phyloP scores from a whole-genome alignment of 164 flowering plant species.

The Aristolochia fimbriata region DNA sequence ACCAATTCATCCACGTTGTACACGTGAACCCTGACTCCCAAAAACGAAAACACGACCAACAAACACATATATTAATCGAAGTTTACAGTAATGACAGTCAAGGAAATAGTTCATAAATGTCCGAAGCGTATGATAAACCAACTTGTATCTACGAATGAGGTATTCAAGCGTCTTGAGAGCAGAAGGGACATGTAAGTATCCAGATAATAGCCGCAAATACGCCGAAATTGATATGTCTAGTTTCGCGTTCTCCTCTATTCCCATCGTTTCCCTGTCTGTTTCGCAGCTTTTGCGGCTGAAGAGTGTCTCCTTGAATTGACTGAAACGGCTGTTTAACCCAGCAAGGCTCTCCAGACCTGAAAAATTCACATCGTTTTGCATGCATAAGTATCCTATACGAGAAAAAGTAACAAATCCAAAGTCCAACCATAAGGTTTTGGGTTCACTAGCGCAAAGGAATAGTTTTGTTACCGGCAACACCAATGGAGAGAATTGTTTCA shows the following conservation, averaged over 20 bases:
- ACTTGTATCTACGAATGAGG: slow-evolving; percentile 85
- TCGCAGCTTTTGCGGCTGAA: slow-evolving; percentile 68
- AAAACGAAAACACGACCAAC: slow-evolving; percentile 1
- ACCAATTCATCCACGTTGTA: slow-evolving; percentile 72
- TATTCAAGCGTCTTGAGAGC: slow-evolving; percentile 77
- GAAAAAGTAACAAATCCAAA: background rate
- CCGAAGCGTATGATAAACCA: slow-evolving; percentile 1
- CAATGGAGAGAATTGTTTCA: slow-evolving; percentile 47
- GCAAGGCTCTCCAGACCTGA: slow-evolving; percentile 65
- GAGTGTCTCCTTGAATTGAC: slow-evolving; percentile 41
- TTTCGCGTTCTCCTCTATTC: slow-evolving; percentile 48
- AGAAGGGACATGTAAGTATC: slow-evolving; percentile 44
- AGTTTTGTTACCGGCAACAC: slow-evolving; percentile 39
- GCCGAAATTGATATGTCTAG: slow-evolving; percentile 43
- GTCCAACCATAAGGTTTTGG: background rate
- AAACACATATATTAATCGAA: background rate
- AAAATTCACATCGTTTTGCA: slow-evolving; percentile 3
- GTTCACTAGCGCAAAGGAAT: background rate
- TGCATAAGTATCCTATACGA: background rate
- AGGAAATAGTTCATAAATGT: background rate
- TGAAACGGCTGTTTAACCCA: slow-evolving; percentile 42
- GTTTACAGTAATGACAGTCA: background rate
- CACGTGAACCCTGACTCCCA: slow-evolving; percentile 53
- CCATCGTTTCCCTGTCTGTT: slow-evolving; percentile 61
- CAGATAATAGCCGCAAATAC: slow-evolving; percentile 63